Evolutionary conservation across 306 rosid species (phyloP), one percentile per base, ranked within the genome.

Genomic region (Cucurbita moschata): DNA sequence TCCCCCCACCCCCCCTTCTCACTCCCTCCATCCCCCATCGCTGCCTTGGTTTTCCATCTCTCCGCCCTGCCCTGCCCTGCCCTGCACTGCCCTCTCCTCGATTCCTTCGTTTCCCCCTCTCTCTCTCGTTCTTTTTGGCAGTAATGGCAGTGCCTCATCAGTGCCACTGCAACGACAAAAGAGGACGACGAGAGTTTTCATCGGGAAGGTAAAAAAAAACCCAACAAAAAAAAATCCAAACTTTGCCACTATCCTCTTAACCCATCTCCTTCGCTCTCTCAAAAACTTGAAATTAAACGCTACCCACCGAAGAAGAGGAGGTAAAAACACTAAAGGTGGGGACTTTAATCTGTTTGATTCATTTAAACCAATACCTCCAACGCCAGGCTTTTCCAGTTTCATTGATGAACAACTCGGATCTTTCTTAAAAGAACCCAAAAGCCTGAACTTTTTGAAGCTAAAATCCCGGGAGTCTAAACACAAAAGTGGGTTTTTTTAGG

Each of bases 151-250:
- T 66, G 84, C 76, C 7, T 35, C 38, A 76, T 82, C 91, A 87
- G 86, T 84, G 89, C 79, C 90, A 83, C 84, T 85, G 90, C 88
- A 82, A 83, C 80, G 6, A 67, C 80, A 12, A 67, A 46, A 83
- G 85, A 85, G 86, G 85, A 73, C 78, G 75, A 84, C 65, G 85
- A 82, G 96, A 81, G 94, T 89, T 90, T 86, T 85, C 95, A 90
- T 93, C 76, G 98, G 98, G 95, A 90, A 94, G 96, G 98, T 84
- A 94, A 94, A 14, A 60, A 1, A n/a, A n/a, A 6, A 53, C 3
- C 26, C 26, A 26, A 26, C 2, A 1, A 26, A 26, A 53, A 30
- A 59, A 56, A 13, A 14, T 60, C 12, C 0, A 60, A 87, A 72
- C 59, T 81, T 40, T 68, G 4, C 65, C 53, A n/a, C 81, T 3